These are phyloP conservation scores for Stagonosporopsis cucurbitacearum DNA, from an alignment of 2,329 filamentous ascomycete species.

Conservation along the genomic window DNA sequence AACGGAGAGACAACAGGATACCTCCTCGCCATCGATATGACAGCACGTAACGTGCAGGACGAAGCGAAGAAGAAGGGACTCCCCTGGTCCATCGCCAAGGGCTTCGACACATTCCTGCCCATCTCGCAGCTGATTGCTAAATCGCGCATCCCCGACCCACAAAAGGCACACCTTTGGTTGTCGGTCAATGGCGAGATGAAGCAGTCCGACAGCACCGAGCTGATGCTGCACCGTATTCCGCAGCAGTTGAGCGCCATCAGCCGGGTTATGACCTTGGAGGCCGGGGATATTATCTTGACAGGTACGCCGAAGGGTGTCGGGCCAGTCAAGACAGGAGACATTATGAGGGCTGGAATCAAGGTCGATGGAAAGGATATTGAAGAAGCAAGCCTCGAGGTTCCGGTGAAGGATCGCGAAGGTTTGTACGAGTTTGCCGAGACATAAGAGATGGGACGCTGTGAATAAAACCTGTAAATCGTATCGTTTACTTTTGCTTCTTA, in stretches of 20 bases:
- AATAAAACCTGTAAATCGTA: not conserved
- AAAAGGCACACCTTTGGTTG: constrained; percentile 85
- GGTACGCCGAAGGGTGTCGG: constrained; percentile 97
- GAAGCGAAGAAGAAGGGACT: constrained; percentile 97
- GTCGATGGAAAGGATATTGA: constrained; percentile 82
- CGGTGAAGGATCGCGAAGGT: constrained; percentile 78
- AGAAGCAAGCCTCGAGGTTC: constrained; percentile 83
- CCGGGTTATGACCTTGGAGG: constrained; percentile 90
- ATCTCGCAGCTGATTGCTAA: constrained; percentile 83
- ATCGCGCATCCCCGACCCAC: constrained; percentile 80
- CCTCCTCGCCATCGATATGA: constrained; percentile 94
- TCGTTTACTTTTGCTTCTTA: not conserved
- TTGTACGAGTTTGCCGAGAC: constrained; percentile 73
- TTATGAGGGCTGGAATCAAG: constrained; percentile 82
- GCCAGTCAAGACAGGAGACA: constrained; percentile 80
- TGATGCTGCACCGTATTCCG: constrained; percentile 94
- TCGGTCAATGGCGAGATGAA: constrained; percentile 78
- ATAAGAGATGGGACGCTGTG: constrained; percentile 28
- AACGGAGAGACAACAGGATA: constrained; percentile 65
- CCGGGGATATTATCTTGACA: constrained; percentile 93
- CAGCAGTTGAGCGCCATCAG: constrained; percentile 89
- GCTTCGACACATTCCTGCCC: constrained; percentile 96
- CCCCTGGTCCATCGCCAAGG: constrained; percentile 95
- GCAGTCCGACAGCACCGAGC: constrained; percentile 86
- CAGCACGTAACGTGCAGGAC: constrained; percentile 91